These are phyloP conservation scores for Drosera capensis DNA, from an alignment of 148 eudicot species.

Conservation along the genomic window DNA sequence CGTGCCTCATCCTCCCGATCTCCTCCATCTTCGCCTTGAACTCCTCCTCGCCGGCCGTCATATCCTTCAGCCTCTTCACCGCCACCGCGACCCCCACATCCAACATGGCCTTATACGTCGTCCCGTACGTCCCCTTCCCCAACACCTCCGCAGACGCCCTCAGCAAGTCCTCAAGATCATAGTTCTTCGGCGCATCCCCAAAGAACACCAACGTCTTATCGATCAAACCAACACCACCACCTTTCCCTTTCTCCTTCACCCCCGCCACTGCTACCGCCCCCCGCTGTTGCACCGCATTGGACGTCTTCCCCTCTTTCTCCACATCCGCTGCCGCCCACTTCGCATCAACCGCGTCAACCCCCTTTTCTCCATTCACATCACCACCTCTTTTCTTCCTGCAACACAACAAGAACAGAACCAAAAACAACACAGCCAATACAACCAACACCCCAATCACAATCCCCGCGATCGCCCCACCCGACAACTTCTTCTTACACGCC, in stretches of 20 bases:
- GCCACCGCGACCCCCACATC: conserved; percentile 51
- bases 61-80: conserved; percentile 81
- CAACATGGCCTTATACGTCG: conserved; percentile 75
- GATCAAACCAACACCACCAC: conserved; percentile 11
- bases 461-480: conserved; percentile 61
- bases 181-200: conserved; percentile 29
- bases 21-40: conserved; percentile 59
- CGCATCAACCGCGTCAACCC: conserved; percentile 6
- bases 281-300: background rate
- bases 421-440: conserved; percentile 21
- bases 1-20: conserved; percentile 58
- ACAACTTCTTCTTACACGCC: conserved; percentile 47
- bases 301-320: conserved; percentile 11
- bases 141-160: conserved; percentile 89
- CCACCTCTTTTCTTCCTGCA: conserved; percentile 16
- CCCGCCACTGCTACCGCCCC: conserved; percentile 7
- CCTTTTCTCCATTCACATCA: conserved; percentile 3
- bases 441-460: conserved; percentile 51
- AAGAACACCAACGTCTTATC: conserved; percentile 46
- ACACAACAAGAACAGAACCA: conserved; percentile 29
- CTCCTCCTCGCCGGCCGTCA: conserved; percentile 44
- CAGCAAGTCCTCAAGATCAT: conserved; percentile 71
- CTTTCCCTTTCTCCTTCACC: conserved; percentile 7
- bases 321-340: conserved; percentile 25
- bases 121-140: conserved; percentile 92